Evolutionary conservation across 2,329 filamentous ascomycete species (phyloP).

Genomic region (Myrmaecium sp.): DNA sequence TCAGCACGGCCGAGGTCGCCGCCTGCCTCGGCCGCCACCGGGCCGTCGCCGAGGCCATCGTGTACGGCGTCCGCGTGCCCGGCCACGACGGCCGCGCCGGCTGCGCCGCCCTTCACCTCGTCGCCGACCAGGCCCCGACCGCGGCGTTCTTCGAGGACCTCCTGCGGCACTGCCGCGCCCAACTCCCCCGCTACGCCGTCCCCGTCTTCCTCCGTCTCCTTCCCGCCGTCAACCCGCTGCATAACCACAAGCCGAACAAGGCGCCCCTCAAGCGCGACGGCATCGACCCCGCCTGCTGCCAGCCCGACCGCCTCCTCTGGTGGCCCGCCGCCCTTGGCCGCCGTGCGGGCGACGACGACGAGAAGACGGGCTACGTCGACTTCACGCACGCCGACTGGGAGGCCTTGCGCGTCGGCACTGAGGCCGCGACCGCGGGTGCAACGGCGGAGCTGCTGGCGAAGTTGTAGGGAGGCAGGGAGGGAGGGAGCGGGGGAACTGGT

Average conservation of each 20-base stretch:
- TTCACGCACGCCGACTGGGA: no score
- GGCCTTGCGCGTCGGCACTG: no score
- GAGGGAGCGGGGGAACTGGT: no score
- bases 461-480: no score
- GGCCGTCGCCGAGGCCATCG: constrained; percentile 28
- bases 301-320: no score
- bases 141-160: constrained; percentile 42
- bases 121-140: constrained; percentile 28
- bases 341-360: no score
- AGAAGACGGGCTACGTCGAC: no score
- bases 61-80: constrained; percentile 32
- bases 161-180: constrained; percentile 38
- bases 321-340: no score
- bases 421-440: no score
- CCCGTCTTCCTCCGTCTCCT: constrained; percentile 55
- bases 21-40: constrained; percentile 28
- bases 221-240: constrained; percentile 40
- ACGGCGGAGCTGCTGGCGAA: no score
- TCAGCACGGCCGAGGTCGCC: constrained; percentile 30
- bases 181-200: constrained; percentile 57
- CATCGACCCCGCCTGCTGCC: no score
- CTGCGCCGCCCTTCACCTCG: constrained; percentile 41
- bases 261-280: constrained; percentile 50
- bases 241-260: constrained; percentile 73
- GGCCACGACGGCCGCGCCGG: constrained; percentile 34